A percentile compares a stretch with the other conserved stretches of the same genome.
Conservation (phyloP, 1,284 basidiomycete genomes). For the Quambalaria eucalypti region DNA sequence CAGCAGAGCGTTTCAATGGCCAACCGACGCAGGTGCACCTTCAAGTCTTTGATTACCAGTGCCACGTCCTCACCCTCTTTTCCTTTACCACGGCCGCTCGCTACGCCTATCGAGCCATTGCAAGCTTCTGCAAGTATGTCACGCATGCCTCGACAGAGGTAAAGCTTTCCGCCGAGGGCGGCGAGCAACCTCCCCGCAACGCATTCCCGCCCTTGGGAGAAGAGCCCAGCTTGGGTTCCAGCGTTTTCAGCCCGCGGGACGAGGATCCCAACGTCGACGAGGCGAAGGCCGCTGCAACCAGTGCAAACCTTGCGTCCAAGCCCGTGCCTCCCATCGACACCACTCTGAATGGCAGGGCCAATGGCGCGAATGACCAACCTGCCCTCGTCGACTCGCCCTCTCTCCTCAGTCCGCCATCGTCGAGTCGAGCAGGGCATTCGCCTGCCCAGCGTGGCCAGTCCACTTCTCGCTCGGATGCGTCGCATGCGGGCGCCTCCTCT, state of each 20-base stretch:
- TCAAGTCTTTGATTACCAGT: conserved; percentile 55
- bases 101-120: conserved; percentile 48
- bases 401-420: background rate
- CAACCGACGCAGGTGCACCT: conserved; percentile 79
- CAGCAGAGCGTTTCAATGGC: conserved; percentile 47
- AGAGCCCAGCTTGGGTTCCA: conserved; percentile 2
- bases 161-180: background rate
- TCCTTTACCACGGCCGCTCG: conserved; percentile 48
- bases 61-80: conserved; percentile 51
- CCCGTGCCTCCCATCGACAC: background rate
- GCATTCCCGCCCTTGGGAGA: conserved; percentile 23
- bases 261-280: background rate
- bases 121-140: conserved; percentile 46
- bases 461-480: too few relatives aligned
- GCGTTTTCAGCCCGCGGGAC: background rate
- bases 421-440: too few relatives aligned
- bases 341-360: background rate
- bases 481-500: too few relatives aligned
- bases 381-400: background rate
- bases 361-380: background rate
- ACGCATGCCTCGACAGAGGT: conserved; percentile 36
- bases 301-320: too few relatives aligned
- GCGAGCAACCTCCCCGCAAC: too few relatives aligned
- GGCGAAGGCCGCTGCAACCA: background rate
- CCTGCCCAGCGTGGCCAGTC: too few relatives aligned